These are phyloP conservation scores for Carex sylvatica DNA, from an alignment of 202 grass and related monocot genomes.

Conservation along the genomic window DNA sequence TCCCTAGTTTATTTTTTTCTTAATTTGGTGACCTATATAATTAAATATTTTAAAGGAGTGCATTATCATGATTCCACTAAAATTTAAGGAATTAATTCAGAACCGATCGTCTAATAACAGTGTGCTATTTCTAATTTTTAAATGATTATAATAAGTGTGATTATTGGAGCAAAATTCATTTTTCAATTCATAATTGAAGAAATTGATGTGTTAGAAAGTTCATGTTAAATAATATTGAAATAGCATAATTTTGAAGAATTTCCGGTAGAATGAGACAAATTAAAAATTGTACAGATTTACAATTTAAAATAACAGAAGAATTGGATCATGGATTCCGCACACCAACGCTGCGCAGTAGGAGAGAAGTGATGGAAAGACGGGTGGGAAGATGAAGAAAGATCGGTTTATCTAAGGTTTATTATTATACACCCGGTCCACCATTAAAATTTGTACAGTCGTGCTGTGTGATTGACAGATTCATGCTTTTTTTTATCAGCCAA, in stretches of 20 bases:
- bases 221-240: neutral
- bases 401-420: neutral
- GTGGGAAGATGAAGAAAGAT: conserved; percentile 17
- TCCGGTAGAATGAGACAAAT: neutral
- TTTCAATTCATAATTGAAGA: neutral
- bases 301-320: neutral
- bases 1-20: neutral
- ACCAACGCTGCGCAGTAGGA: neutral
- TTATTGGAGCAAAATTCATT: neutral
- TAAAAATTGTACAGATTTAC: neutral
- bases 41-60: neutral
- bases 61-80: no score
- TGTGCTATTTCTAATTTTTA: no score
- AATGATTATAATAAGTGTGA: no score
- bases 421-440: neutral
- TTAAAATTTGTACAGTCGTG: neutral
- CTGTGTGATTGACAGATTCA: neutral
- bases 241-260: neutral
- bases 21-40: neutral
- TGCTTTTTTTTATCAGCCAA: neutral
- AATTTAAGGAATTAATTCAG: no score
- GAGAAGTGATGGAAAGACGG: neutral
- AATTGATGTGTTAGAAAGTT: neutral
- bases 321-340: neutral
- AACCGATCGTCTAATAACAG: no score